These are phyloP conservation scores for Cenchrus fungigraminus DNA, from an alignment of 176 grass and related monocot genomes.

Conservation along the genomic window DNA sequence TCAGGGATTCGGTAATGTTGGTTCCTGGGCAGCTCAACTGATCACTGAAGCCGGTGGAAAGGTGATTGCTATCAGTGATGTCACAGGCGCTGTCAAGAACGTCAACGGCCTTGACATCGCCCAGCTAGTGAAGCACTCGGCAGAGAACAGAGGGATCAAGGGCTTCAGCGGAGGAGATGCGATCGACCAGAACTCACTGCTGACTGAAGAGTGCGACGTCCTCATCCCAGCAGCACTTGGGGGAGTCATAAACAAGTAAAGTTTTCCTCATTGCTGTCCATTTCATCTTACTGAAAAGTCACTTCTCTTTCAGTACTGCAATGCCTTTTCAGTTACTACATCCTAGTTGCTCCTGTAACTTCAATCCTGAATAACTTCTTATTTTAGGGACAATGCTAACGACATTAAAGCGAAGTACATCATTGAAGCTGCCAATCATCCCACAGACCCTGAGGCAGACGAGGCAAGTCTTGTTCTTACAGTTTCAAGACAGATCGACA, in stretches of 20 bases:
- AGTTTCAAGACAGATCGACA: neutral
- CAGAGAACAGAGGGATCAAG: constrained; percentile 64
- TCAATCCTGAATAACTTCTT: neutral
- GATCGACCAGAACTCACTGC: constrained; percentile 59
- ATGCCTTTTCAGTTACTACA: neutral
- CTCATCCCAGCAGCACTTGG: constrained; percentile 87
- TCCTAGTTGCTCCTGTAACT: neutral
- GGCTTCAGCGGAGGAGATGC: constrained; percentile 70
- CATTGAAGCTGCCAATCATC: constrained; percentile 98
- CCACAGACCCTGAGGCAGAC: constrained; percentile 91
- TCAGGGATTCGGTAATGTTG: constrained; percentile 94
- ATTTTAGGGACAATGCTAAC: constrained; percentile 82
- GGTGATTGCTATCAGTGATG: constrained; percentile 80
- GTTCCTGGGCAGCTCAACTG: constrained; percentile 86
- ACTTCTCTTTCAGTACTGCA: neutral
- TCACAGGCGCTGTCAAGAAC: constrained; percentile 85
- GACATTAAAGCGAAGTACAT: constrained; percentile 95
- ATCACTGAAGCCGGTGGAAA: constrained; percentile 84
- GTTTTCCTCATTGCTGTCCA: neutral
- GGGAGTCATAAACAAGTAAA: constrained; percentile 82
- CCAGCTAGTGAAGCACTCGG: constrained; percentile 62
- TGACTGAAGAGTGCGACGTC: constrained; percentile 87
- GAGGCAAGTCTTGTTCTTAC: constrained; percentile 54
- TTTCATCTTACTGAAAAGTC: constrained; percentile 2
- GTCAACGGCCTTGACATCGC: constrained; percentile 68